These are phyloP conservation scores for Edaphochlamys debaryana DNA, from an alignment of 139 green algal species.

Conservation along the genomic window DNA sequence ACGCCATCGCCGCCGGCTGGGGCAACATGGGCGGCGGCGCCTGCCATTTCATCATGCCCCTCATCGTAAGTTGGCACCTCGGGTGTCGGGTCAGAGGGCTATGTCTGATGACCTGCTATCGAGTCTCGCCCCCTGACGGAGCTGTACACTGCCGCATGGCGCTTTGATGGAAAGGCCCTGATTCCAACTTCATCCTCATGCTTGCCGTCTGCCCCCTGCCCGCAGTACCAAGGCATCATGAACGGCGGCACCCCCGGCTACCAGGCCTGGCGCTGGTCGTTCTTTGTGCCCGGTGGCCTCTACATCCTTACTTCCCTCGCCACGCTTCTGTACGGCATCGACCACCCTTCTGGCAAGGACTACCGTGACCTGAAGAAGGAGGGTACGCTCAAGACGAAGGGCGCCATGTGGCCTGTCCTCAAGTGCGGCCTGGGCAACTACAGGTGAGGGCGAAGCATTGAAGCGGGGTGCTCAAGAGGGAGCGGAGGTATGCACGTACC, in stretches of 20 bases:
- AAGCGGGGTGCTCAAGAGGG: no score
- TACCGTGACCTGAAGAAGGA: slow-evolving; percentile 80
- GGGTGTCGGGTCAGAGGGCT: no score
- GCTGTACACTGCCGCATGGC: no score
- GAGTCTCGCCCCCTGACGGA: no score
- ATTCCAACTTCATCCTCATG: no score
- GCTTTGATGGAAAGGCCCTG: no score
- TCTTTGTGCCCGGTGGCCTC: slow-evolving; percentile 79
- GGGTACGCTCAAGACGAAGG: slow-evolving; percentile 76
- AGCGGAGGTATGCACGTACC: no score
- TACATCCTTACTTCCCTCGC: slow-evolving; percentile 78
- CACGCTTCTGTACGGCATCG: slow-evolving; percentile 56
- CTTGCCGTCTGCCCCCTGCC: background rate
- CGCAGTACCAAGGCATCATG: slow-evolving; percentile 60
- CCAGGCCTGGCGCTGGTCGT: slow-evolving; percentile 74
- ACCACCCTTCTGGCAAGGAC: slow-evolving; percentile 56
- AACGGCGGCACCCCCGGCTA: slow-evolving; percentile 38
- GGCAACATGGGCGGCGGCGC: slow-evolving; percentile 93
- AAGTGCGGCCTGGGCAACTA: slow-evolving; percentile 87
- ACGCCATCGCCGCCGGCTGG: slow-evolving; percentile 85
- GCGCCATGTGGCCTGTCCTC: slow-evolving; percentile 66
- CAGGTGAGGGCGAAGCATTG: slow-evolving; percentile 69
- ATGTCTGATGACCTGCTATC: no score
- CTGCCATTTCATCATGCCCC: slow-evolving; percentile 94
- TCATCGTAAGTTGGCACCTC: no score